phyloP scores from a whole-genome alignment of 345 rosid genomes.

The Anacardium occidentale region DNA sequence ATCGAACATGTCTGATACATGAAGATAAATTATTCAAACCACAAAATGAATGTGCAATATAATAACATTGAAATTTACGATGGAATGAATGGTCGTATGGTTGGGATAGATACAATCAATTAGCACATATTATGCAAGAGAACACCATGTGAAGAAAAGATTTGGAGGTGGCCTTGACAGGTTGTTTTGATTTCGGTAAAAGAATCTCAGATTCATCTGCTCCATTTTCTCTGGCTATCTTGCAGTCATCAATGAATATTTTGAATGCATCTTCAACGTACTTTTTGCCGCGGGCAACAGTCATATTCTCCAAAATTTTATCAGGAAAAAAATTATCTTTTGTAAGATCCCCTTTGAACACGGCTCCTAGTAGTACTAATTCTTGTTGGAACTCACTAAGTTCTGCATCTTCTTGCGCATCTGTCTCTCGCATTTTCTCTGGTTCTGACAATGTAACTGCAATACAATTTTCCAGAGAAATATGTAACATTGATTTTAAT shows the following conservation, averaged over 20 bases:
- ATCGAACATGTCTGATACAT: too few species aligned
- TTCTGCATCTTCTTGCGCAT: constrained; percentile 43
- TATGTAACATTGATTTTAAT: not conserved
- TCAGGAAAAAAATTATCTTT: constrained; percentile 40
- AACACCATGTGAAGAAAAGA: constrained; percentile 29
- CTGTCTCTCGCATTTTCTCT: constrained; percentile 33
- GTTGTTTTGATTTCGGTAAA: not conserved
- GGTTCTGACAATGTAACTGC: constrained; percentile 54
- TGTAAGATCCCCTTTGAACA: constrained; percentile 53
- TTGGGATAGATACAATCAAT: constrained; percentile 27
- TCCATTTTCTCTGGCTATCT: constrained; percentile 43
- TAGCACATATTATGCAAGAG: constrained; percentile 46
- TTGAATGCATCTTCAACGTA: constrained; percentile 49
- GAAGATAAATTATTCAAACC: too few species aligned
- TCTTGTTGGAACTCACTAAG: constrained; percentile 71
- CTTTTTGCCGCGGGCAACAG: constrained; percentile 45
- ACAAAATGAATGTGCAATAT: not conserved
- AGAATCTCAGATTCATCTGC: constrained; percentile 35
- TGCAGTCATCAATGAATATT: constrained; percentile 41
- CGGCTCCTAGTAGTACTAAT: constrained; percentile 61
- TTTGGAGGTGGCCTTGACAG: constrained; percentile 10
- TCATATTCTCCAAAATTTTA: constrained; percentile 59
- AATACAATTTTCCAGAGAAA: not conserved
- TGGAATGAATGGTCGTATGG: too few species aligned
- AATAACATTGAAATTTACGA: too few species aligned